A percentile compares a stretch with the other conserved stretches of the same genome.
phyloP scores from a whole-genome alignment of 2,329 filamentous ascomycete genomes.

The Paecilomyces variotii region DNA sequence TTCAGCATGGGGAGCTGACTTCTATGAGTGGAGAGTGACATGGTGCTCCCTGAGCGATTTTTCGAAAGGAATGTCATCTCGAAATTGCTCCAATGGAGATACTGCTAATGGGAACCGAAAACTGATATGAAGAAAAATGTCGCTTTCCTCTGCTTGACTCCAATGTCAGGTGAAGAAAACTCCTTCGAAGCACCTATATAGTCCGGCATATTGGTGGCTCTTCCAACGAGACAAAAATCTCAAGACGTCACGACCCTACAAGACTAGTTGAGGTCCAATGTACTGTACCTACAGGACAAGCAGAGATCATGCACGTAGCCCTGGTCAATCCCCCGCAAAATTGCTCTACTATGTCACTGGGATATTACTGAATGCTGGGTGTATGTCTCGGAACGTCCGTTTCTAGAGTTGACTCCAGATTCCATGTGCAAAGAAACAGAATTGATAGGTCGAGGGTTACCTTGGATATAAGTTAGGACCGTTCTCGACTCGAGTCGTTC shows the following conservation, averaged over 20 bases:
- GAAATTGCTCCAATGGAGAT: background rate
- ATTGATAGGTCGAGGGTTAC: background rate
- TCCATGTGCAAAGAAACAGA: background rate
- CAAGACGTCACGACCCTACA: background rate
- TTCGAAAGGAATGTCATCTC: background rate
- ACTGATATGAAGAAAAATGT: background rate
- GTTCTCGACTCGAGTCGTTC: background rate
- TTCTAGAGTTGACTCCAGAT: background rate
- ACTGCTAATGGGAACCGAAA: background rate
- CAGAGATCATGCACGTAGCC: background rate
- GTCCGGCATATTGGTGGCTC: background rate
- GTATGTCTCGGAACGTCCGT: background rate
- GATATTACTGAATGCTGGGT: background rate
- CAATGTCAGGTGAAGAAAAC: background rate
- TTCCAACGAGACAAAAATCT: background rate
- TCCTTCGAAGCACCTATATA: background rate
- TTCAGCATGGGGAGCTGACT: conserved; percentile 26
- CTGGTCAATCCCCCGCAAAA: background rate
- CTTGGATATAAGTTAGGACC: background rate
- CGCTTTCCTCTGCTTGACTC: background rate
- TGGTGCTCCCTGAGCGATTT: background rate
- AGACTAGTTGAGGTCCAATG: background rate
- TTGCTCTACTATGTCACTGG: background rate
- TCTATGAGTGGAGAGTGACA: background rate
- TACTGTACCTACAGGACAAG: background rate